Evolutionary conservation across 1,139 yeast genomes (phyloP), one percentile per base, ranked within the genome.

Genomic region (Magnusiomyces magnusii): DNA sequence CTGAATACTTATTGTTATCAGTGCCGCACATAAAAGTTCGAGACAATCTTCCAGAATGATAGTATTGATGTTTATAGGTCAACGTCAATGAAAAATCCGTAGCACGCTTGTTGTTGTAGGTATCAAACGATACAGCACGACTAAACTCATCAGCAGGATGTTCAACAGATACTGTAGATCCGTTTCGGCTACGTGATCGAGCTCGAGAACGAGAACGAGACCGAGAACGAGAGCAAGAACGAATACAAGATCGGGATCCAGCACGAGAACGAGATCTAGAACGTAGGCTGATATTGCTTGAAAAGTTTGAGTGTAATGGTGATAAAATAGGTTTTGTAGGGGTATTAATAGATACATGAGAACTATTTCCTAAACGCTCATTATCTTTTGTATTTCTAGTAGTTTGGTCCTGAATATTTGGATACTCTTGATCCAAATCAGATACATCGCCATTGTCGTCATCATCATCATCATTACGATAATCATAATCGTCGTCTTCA

Each of bases 11-110:
- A 63, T 83, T 84, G 52, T 78, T 78, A 67, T 83, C 84, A 63
- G 77, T 83, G 1, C 89, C 90, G 28, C 84, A 78, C 58, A 86
- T 72, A 62, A 81, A 80, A 2, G 90, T 83, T 63, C 87, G 79
- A 59, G 85, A 82, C 60, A 81, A 78, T 51, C 87, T 73, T 56
- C 81, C 73, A 65, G 78, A 84, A 57, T 73, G 73, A 71, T 81
- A 86, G 36, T 78, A 80, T 17, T 78, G 78, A 65, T 84, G 87
- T 64, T 81, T 82, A 25, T 79, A 78, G 61, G 83, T 80, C 58
- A 82, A 69, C 0, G 86, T 82, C 60, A 80, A 71, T 15, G 84
- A 77, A 61, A 67, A 71, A 53, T 73, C 72, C 2, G 73, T 63
- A 1, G 75, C 76, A 53, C 69, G 75, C 71, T 65, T 77, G 72